Percentiles rank a stretch among this genome's conserved stretches.
Evolutionary conservation across 2,329 filamentous ascomycete species (phyloP).

Genomic region (Bretziella fagacearum): DNA sequence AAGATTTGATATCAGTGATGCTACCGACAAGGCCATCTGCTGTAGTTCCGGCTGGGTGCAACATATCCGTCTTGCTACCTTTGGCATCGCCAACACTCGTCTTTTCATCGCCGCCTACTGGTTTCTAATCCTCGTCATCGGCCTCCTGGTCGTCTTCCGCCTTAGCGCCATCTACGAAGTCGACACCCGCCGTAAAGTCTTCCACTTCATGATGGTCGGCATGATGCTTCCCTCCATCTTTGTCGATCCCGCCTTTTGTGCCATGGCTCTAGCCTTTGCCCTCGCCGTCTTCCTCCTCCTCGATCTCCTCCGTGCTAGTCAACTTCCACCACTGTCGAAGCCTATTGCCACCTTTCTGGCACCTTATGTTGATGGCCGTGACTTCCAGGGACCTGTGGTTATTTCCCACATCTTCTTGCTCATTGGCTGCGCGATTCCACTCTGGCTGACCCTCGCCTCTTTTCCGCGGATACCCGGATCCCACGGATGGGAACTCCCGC

Average conservation of each 20-base stretch:
- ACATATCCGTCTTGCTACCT: conserved; percentile 41
- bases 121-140: conserved; percentile 47
- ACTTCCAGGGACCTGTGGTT: conserved; percentile 84
- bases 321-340: conserved; percentile 75
- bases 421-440: conserved; percentile 83
- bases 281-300: conserved; percentile 75
- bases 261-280: conserved; percentile 61
- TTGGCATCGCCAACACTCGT: conserved; percentile 70
- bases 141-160: conserved; percentile 57
- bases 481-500: conserved; percentile 61
- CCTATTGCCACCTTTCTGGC: conserved; percentile 75
- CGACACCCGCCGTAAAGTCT: conserved; percentile 89
- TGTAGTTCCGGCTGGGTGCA: conserved; percentile 44
- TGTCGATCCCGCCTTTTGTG: conserved; percentile 69
- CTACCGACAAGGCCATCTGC: conserved; percentile 16
- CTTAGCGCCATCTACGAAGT: conserved; percentile 70
- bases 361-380: conserved; percentile 85
- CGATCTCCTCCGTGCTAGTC: conserved; percentile 76
- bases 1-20: conserved; percentile 18
- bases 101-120: conserved; percentile 63
- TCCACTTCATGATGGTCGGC: conserved; percentile 94
- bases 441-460: conserved; percentile 73
- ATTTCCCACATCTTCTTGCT: conserved; percentile 92
- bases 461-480: conserved; percentile 38
- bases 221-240: conserved; percentile 84